Evolutionary conservation across 169 alveolate species (phyloP), one percentile per base, ranked within the genome.

Genomic region (Neospora caninum): DNA sequence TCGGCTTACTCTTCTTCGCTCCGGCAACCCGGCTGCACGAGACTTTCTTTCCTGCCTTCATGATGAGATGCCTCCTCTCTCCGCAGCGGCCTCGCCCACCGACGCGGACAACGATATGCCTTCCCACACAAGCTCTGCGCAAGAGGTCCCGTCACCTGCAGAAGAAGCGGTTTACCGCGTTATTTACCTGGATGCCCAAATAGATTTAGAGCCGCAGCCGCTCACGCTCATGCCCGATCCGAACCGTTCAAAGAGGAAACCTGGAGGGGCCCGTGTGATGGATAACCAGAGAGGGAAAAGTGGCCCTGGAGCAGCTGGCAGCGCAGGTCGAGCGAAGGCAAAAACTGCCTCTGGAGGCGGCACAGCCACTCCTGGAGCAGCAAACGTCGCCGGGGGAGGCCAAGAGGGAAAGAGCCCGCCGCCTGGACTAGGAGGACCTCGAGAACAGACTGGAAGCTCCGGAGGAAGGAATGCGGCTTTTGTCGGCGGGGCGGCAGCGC

Each of bases 171-270:
- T 82, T 16, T 36, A 41, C 13, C 54, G 67, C 4, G 89, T 82
- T 22, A 16, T 82, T 31, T 43, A 25, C 16, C 67, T 82, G 54
- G 41, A 31, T 18, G 89, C 89, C 0, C 34, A 6, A 18, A 29
- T 82, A 20, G 89, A 42, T 25, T 6, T 82, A 49, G 38, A 82
- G n/a, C 89, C 70, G 22, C 70, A 82, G 41, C 89, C 69, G 22
- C 54, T 82, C n/a, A n/a, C 41, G 69, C 89, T 82, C 10, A 25
- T 41, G 54, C 67, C 89, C 29, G 89, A 82, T 36, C 89, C 54
- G 31, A 41, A 36, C 41, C 89, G 89, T 2, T 6, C 36, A 31
- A 82, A 82, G 39, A 82, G 41, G 67, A 82, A 82, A 82, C 54
- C 89, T 16, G n/a, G 20, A 82, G 49, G 70, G 89, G 9, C 58